Conservation (phyloP, 108 stramenopile genomes). For the Skeletonema marinoi region DNA sequence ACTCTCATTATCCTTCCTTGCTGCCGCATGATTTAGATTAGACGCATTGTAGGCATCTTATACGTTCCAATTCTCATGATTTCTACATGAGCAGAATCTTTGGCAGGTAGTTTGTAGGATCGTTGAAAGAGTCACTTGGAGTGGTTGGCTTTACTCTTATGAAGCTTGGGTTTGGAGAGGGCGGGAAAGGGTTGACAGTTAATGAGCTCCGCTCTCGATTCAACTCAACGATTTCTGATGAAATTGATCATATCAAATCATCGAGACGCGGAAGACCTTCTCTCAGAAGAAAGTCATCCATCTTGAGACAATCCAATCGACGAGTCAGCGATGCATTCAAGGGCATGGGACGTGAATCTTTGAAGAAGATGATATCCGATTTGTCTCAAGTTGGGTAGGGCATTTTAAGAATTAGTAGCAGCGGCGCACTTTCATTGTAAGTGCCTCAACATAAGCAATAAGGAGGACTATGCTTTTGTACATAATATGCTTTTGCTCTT, state of each 20-base stretch:
- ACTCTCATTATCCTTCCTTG: not conserved
- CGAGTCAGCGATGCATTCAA: not conserved
- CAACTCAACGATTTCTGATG: not conserved
- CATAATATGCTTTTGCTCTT: too few relatives aligned
- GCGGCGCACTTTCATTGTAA: too few relatives aligned
- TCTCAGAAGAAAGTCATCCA: not conserved
- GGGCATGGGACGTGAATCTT: too few relatives aligned
- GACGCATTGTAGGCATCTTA: too few relatives aligned
- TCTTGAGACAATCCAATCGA: not conserved
- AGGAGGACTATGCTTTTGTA: too few relatives aligned
- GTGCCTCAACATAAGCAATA: too few relatives aligned
- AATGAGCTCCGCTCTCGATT: not conserved
- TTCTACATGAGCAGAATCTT: slow-evolving; percentile 87
- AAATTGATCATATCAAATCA: not conserved
- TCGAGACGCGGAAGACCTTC: not conserved
- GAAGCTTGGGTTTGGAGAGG: not conserved
- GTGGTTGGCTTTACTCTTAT: not conserved
- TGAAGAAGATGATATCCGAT: too few relatives aligned
- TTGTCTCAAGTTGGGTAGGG: too few relatives aligned
- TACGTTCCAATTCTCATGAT: slow-evolving; percentile 89
- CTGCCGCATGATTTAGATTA: not conserved
- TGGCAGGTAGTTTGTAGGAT: slow-evolving; percentile 67
- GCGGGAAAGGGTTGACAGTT: not conserved
- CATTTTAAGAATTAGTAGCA: too few relatives aligned
- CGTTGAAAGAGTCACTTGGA: not conserved